Conservation (phyloP, 2,329 filamentous ascomycete species). For the Fusarium sp. region DNA sequence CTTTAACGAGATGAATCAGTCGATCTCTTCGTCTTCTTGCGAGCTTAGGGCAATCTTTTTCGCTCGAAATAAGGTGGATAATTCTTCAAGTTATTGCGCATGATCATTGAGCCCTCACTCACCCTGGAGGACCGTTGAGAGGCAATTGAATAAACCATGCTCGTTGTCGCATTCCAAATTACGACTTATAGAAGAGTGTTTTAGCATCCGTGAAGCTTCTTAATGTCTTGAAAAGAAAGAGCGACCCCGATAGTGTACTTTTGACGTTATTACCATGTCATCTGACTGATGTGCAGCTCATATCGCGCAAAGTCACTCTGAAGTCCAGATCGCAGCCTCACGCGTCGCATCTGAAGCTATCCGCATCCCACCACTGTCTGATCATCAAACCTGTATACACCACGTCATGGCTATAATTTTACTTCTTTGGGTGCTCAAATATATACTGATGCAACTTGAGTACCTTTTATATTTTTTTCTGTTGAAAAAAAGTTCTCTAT, state of each 20-base stretch:
- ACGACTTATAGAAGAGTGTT: constrained; percentile 23
- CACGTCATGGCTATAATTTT: constrained; percentile 19
- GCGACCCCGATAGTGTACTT: constrained; percentile 26
- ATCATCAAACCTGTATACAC: constrained; percentile 35
- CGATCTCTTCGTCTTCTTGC: constrained; percentile 44
- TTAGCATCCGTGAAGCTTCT: constrained; percentile 16
- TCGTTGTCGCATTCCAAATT: constrained; percentile 51
- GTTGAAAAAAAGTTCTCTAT: neutral
- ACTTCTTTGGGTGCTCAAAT: neutral
- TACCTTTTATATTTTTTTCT: constrained; percentile 35
- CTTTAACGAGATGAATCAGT: constrained; percentile 48
- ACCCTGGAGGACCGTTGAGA: constrained; percentile 30
- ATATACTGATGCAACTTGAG: constrained; percentile 3
- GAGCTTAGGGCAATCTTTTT: constrained; percentile 39
- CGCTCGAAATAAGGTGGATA: constrained; percentile 24
- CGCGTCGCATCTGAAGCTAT: constrained; percentile 50
- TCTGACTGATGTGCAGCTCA: constrained; percentile 14
- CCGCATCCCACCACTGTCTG: constrained; percentile 43
- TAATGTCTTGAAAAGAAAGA: constrained; percentile 22
- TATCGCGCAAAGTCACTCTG: constrained; percentile 48
- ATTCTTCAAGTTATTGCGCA: constrained; percentile 34
- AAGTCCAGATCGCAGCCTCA: constrained; percentile 24
- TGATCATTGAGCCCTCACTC: constrained; percentile 20
- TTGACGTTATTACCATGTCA: constrained; percentile 18
- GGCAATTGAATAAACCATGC: constrained; percentile 39